Evolutionary conservation across 768 basidiomycete genomes (phyloP).

Genomic region (Calvatia gigantea): DNA sequence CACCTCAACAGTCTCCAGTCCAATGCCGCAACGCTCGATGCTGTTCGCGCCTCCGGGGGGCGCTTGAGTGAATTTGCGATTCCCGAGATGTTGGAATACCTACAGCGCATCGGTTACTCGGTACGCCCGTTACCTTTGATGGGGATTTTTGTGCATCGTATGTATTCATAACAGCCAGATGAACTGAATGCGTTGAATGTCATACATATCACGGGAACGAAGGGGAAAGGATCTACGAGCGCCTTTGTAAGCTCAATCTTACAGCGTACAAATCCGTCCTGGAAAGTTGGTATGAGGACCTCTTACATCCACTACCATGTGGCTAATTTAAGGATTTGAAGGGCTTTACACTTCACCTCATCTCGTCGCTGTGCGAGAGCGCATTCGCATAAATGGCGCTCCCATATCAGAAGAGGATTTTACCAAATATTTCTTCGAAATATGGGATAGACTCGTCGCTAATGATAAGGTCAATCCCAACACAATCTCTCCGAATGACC

Average conservation of each 20-base stretch:
- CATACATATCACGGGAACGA: slow-evolving; percentile 95
- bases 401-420: slow-evolving; percentile 89
- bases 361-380: slow-evolving; percentile 90
- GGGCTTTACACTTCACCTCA: slow-evolving; percentile 98
- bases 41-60: slow-evolving; percentile 71
- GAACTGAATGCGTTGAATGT: slow-evolving; percentile 89
- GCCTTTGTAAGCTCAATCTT: slow-evolving; percentile 90
- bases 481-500: neutral
- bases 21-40: slow-evolving; percentile 91
- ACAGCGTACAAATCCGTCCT: slow-evolving; percentile 65
- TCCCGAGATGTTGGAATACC: slow-evolving; percentile 88
- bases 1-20: slow-evolving; percentile 80
- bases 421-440: slow-evolving; percentile 90
- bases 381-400: slow-evolving; percentile 88
- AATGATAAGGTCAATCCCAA: slow-evolving; percentile 50
- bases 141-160: slow-evolving; percentile 14
- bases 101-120: slow-evolving; percentile 79
- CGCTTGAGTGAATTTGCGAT: slow-evolving; percentile 62
- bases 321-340: slow-evolving; percentile 22
- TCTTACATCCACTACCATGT: neutral
- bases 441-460: slow-evolving; percentile 80
- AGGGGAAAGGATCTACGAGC: slow-evolving; percentile 97
- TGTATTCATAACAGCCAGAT: slow-evolving; percentile 48
- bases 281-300: slow-evolving; percentile 69
- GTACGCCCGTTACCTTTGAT: slow-evolving; percentile 40